These are phyloP conservation scores for Cotoneaster glaucophyllus DNA, from an alignment of 306 rosid species.

Conservation along the genomic window DNA sequence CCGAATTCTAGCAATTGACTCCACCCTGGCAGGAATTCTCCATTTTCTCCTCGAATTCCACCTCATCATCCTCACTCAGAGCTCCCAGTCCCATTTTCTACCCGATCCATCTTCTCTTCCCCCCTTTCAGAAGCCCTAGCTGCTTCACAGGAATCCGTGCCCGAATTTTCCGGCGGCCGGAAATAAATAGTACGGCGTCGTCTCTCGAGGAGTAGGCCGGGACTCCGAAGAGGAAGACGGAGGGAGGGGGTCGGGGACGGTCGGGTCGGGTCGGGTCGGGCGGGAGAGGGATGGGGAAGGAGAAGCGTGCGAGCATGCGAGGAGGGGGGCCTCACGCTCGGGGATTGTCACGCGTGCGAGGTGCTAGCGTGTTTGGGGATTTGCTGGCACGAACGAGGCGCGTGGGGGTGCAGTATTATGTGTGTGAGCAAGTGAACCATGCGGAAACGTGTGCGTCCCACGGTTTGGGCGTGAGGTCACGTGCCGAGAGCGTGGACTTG, in stretches of 20 bases:
- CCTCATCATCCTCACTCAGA: conserved; percentile 9
- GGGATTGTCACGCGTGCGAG: conserved; percentile 52
- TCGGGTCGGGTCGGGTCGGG: conserved; percentile 23
- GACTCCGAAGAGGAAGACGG: not conserved
- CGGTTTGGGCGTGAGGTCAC: not conserved
- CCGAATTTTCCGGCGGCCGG: conserved; percentile 39
- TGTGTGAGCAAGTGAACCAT: not conserved
- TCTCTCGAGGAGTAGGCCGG: not conserved
- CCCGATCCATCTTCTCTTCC: conserved; percentile 23
- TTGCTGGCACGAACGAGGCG: conserved; percentile 64
- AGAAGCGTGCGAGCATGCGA: conserved; percentile 65
- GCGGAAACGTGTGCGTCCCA: not conserved
- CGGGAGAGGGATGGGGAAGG: conserved; percentile 11
- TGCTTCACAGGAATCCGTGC: not conserved
- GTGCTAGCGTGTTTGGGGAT: conserved; percentile 5
- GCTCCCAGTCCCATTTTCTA: not conserved
- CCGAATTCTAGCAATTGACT: not conserved
- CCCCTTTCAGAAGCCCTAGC: not conserved
- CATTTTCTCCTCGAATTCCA: not conserved
- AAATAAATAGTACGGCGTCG: conserved; percentile 6
- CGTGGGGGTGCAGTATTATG: conserved; percentile 7
- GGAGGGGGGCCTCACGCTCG: conserved; percentile 6
- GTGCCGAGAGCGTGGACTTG: not conserved
- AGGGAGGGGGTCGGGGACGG: conserved; percentile 17
- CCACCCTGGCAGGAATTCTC: not conserved